Conservation (phyloP, 2,329 filamentous ascomycete species). For the Aspergillus nomiae region DNA sequence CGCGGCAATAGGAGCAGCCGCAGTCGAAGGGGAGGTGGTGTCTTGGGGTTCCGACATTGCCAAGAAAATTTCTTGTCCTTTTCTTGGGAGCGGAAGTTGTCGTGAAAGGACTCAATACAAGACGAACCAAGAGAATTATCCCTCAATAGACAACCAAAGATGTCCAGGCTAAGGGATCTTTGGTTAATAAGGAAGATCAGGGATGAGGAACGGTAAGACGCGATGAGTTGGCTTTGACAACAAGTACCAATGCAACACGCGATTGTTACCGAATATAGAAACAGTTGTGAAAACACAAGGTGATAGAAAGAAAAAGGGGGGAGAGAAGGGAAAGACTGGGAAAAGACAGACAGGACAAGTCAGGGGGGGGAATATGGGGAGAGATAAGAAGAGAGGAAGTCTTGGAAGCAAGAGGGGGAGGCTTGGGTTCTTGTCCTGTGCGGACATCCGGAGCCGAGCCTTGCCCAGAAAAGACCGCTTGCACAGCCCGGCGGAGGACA, state of each 20-base stretch:
- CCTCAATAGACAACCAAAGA: not conserved
- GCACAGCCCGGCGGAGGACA: slow-evolving; percentile 35
- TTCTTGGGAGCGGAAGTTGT: slow-evolving; percentile 33
- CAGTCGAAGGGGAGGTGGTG: slow-evolving; percentile 29
- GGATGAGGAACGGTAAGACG: slow-evolving; percentile 2
- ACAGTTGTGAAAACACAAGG: slow-evolving; percentile 1
- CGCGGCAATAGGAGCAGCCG: slow-evolving; percentile 28
- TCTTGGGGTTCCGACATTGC: slow-evolving; percentile 44
- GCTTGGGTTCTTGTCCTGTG: slow-evolving; percentile 24
- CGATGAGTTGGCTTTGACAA: slow-evolving; percentile 9
- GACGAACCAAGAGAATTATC: not conserved
- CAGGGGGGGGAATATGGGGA: slow-evolving; percentile 10
- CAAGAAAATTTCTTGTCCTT: slow-evolving; percentile 41
- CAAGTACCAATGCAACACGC: slow-evolving; percentile 6
- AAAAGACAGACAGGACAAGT: slow-evolving; percentile 7
- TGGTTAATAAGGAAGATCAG: not conserved
- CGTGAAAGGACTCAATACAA: slow-evolving; percentile 15
- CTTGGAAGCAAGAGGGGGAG: slow-evolving; percentile 20
- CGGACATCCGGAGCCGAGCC: slow-evolving; percentile 28
- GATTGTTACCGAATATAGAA: slow-evolving; percentile 7
- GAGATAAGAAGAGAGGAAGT: slow-evolving; percentile 18
- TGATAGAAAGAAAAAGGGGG: slow-evolving; percentile 11
- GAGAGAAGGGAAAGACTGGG: slow-evolving; percentile 9
- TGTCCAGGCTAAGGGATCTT: slow-evolving; percentile 7
- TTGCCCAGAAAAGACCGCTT: slow-evolving; percentile 39